These are phyloP conservation scores for Podaxis sp. DNA, from an alignment of 768 basidiomycete genomes.

Conservation along the genomic window DNA sequence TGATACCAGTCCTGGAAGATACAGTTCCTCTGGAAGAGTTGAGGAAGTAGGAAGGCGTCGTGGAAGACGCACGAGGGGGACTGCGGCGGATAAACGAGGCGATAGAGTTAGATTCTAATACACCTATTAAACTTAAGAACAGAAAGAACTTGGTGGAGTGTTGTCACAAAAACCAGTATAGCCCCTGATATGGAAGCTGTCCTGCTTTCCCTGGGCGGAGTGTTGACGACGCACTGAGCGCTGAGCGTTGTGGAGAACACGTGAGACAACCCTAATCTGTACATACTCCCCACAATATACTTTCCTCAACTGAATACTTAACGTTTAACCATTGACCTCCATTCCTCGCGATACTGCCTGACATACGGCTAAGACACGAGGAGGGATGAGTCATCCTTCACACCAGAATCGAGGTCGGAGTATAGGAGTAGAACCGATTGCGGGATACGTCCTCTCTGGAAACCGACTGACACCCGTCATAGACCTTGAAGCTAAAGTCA, in stretches of 20 bases:
- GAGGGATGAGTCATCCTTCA: background rate
- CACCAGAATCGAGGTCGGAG: background rate
- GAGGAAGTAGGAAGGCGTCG: slow-evolving; percentile 59
- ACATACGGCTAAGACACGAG: background rate
- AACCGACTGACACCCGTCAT: background rate
- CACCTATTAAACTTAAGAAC: slow-evolving; percentile 59
- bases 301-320: background rate
- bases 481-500: background rate
- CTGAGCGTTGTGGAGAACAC: background rate
- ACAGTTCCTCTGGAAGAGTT: slow-evolving; percentile 62
- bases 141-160: background rate
- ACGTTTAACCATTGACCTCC: background rate
- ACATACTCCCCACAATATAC: no score
- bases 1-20: slow-evolving; percentile 94
- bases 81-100: slow-evolving; percentile 94
- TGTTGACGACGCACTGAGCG: no score
- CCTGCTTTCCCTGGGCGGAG: no score
- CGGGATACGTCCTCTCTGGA: background rate
- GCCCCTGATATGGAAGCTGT: slow-evolving; percentile 13
- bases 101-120: slow-evolving; percentile 78
- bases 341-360: background rate
- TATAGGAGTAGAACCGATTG: background rate
- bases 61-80: slow-evolving; percentile 79
- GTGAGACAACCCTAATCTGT: background rate
- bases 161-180: slow-evolving; percentile 18